Percentiles rank a stretch among this genome's conserved stretches.
These are phyloP conservation scores for Mucor plumbeus DNA, from an alignment of 371 early-diverging fungal genomes.

Conservation along the genomic window DNA sequence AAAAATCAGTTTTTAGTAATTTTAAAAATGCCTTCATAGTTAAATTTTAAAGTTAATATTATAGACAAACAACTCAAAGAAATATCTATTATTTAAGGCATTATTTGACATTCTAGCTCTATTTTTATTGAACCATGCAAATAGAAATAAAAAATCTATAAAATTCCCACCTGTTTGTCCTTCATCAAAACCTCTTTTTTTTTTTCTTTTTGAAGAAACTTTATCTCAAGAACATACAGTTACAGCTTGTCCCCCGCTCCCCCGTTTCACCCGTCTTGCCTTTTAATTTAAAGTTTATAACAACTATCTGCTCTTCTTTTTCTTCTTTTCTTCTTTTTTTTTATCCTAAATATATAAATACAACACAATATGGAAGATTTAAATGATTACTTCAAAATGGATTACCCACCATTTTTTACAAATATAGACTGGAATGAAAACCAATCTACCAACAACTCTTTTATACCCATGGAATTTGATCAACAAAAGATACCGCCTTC, in stretches of 20 bases:
- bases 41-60: no score
- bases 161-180: constrained; percentile 7
- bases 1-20: no score
- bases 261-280: not conserved
- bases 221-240: not conserved
- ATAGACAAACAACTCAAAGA: no score
- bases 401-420: constrained; percentile 28
- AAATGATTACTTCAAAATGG: constrained; percentile 26
- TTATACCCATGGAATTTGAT: constrained; percentile 23
- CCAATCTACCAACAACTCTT: not conserved
- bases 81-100: no score
- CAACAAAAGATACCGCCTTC: constrained; percentile 21
- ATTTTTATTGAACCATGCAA: constrained; percentile 1
- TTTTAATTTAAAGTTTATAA: not conserved
- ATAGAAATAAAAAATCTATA: not conserved
- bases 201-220: constrained; percentile 1
- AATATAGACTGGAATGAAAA: constrained; percentile 29
- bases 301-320: not conserved
- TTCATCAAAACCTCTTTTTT: not conserved
- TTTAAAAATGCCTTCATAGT: no score
- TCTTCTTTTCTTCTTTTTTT: constrained; percentile 6
- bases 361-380: constrained; percentile 21
- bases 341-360: not conserved
- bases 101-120: no score
- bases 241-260: not conserved